Evolutionary conservation across 2,329 filamentous ascomycete species (phyloP), one percentile per base, ranked within the genome.

Genomic region (Fusarium musae): DNA sequence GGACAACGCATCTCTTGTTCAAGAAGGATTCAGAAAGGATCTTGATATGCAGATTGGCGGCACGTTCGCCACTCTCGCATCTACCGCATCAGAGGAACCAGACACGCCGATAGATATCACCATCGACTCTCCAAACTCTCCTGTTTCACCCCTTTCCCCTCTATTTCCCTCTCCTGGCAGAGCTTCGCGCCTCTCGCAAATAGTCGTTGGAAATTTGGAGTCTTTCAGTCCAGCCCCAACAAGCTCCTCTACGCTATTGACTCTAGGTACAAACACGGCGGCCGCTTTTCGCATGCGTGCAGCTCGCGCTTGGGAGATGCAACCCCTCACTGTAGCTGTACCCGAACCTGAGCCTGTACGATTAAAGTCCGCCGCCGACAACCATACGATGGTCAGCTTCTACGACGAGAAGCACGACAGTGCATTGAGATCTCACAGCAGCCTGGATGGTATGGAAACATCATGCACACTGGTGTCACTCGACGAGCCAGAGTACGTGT

Each of bases 1-100:
- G 79, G 92, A 96, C 37, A 83, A 90, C 16, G 92, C 93, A 0
- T 79, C 79, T 0, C 84, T 97, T 1, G 87, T 92, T 0, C 90
- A 95, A 75, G 85, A 93, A 74, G 96, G 95, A 0, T 88, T 89
- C 67, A 87, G 89, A 30, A 84, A 83, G 47, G 84, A 88, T 4
- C 80, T 96, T 9, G 85, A 87, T 28, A 78, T 80, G 21, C 80
- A 84, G 30, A 70, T 75, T 28, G 80, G 78, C 9, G 86, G 87
- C 4, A 75, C 84, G 1, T 89, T 92, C 76, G 82, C 85, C 2
- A 79, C 82, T 0, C 80, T 89, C 28, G 63, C 83, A 5, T 72
- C 81, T 3, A 68, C 53, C 23, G 36, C 43, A 2, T 37, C 28
- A 9, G 53, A 76, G 30, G 37, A 34, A 8, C 40, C 49, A 19